Evolutionary conservation across 2,329 filamentous ascomycete species (phyloP).

Genomic region (Tolypocladium sp.): DNA sequence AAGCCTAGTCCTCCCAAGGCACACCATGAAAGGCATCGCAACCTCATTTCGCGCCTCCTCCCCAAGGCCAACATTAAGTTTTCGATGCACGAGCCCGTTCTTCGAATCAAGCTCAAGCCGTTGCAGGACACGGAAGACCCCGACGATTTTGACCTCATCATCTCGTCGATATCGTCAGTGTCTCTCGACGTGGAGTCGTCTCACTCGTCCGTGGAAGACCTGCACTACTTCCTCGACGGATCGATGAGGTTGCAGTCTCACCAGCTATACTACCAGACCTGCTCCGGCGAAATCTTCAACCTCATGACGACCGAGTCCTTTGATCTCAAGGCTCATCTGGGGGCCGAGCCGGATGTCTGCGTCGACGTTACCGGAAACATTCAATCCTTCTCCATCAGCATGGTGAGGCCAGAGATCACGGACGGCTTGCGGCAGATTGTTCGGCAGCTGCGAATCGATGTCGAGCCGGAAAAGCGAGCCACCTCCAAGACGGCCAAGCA

Average conservation of each 20-base stretch:
- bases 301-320: conserved; percentile 80
- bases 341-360: conserved; percentile 74
- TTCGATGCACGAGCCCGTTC: conserved; percentile 90
- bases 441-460: conserved; percentile 65
- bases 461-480: conserved; percentile 49
- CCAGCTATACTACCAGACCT: conserved; percentile 89
- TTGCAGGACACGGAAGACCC: conserved; percentile 54
- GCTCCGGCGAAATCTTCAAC: conserved; percentile 72
- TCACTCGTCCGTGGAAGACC: conserved; percentile 75
- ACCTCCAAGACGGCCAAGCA: conserved; percentile 39
- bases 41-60: conserved; percentile 78
- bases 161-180: conserved; percentile 88
- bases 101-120: conserved; percentile 80
- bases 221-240: conserved; percentile 79
- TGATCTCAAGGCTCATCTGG: conserved; percentile 78
- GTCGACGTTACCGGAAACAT: conserved; percentile 73
- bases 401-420: conserved; percentile 87
- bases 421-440: conserved; percentile 89
- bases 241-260: conserved; percentile 78
- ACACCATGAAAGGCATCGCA: conserved; percentile 44
- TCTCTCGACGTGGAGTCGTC: conserved; percentile 91
- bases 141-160: conserved; percentile 89
- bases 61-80: conserved; percentile 93
- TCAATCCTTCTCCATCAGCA: conserved; percentile 79
- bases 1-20: conserved; percentile 26